phyloP scores from a whole-genome alignment of 1,284 basidiomycete species.

The Ustilago vetiveriae region DNA sequence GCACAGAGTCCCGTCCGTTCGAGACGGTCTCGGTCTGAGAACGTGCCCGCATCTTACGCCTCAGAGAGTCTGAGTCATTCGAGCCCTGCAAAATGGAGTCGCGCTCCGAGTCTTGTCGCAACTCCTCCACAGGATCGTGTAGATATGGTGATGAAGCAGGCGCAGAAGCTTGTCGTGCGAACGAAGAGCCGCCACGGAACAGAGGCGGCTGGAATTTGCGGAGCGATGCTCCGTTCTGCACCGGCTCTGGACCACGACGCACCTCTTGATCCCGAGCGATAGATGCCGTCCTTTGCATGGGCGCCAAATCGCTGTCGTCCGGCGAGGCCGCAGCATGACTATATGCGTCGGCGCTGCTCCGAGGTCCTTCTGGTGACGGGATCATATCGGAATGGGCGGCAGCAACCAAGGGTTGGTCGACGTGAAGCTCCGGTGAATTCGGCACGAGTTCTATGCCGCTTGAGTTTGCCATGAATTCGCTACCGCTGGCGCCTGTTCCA shows the following conservation, averaged over 20 bases:
- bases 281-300: background rate
- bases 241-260: background rate
- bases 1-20: background rate
- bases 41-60: constrained; percentile 8
- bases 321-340: background rate
- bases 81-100: constrained; percentile 25
- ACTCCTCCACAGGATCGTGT: constrained; percentile 14
- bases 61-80: constrained; percentile 17
- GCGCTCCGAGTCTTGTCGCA: constrained; percentile 8
- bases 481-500: background rate
- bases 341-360: constrained; percentile 39
- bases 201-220: constrained; percentile 1
- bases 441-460: constrained; percentile 27
- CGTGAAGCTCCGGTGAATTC: constrained; percentile 8
- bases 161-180: constrained; percentile 11
- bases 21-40: constrained; percentile 4
- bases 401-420: background rate
- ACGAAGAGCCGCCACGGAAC: constrained; percentile 6
- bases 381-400: background rate
- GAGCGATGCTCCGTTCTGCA: background rate
- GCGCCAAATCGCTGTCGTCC: background rate
- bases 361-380: constrained; percentile 2
- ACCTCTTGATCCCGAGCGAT: background rate
- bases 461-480: constrained; percentile 8
- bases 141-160: constrained; percentile 1